Percentiles rank a stretch among this genome's conserved stretches.
Evolutionary conservation across 805 yeast genomes (phyloP).

Genomic region (Tetrapisispora taiwanensis): DNA sequence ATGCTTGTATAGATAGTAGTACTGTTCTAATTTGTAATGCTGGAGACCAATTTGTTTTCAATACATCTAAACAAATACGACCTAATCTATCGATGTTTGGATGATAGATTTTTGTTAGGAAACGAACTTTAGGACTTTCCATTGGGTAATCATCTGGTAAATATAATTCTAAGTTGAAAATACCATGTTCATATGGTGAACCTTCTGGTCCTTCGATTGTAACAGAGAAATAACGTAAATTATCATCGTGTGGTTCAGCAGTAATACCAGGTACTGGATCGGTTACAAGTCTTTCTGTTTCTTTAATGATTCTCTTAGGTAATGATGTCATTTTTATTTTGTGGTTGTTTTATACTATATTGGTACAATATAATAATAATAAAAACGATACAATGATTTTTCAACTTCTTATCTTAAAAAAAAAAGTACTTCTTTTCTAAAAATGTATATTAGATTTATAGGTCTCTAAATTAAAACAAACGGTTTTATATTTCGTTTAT

Average conservation of each 20-base stretch:
- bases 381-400: no score
- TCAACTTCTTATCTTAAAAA: no score
- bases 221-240: conserved; percentile 85
- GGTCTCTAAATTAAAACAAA: no score
- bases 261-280: conserved; percentile 96
- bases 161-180: conserved; percentile 73
- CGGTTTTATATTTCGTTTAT: no score
- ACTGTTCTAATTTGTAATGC: conserved; percentile 93
- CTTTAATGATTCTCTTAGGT: conserved; percentile 91
- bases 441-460: no score
- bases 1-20: conserved; percentile 81
- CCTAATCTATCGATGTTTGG: conserved; percentile 95
- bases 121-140: conserved; percentile 95
- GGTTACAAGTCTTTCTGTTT: conserved; percentile 80
- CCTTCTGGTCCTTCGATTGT: conserved; percentile 83
- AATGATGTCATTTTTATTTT: conserved; percentile 29
- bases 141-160: conserved; percentile 96
- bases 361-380: no score
- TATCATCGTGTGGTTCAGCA: conserved; percentile 90
- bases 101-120: conserved; percentile 87
- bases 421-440: no score
- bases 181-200: conserved; percentile 84
- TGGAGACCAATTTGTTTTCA: conserved; percentile 95
- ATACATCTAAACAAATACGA: conserved; percentile 87
- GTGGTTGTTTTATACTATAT: no score